phyloP scores from a whole-genome alignment of 1,284 basidiomycete species.

The Pterula multifida region DNA sequence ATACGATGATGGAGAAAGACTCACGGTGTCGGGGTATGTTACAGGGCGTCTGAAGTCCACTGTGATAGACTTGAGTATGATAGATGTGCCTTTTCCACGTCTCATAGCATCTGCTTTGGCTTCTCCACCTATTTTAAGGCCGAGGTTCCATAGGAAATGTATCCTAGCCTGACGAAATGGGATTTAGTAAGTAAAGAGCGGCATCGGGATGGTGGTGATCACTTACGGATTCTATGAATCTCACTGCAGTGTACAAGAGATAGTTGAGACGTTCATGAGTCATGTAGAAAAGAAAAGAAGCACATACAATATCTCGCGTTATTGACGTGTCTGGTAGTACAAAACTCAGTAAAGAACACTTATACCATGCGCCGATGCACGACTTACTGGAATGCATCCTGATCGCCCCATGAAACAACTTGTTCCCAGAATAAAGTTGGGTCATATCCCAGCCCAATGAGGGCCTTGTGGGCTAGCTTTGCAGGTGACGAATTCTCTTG shows the following conservation, averaged over 20 bases:
- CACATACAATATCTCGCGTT: conserved; percentile 57
- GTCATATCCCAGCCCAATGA: conserved; percentile 43
- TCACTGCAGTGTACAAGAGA: background rate
- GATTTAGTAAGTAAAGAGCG: background rate
- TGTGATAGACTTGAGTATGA: conserved; percentile 61
- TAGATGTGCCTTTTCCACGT: conserved; percentile 45
- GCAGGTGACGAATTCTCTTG: conserved; percentile 13
- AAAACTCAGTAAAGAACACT: background rate
- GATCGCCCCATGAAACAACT: conserved; percentile 61
- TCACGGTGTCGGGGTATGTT: conserved; percentile 58
- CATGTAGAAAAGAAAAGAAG: background rate
- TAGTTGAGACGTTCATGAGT: too few species aligned
- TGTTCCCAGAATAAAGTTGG: conserved; percentile 59
- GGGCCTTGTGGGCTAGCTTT: conserved; percentile 25
- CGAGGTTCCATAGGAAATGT: conserved; percentile 24
- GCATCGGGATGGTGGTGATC: background rate
- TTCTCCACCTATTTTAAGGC: conserved; percentile 44
- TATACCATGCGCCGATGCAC: background rate
- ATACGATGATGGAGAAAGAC: conserved; percentile 13
- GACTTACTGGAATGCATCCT: conserved; percentile 61
- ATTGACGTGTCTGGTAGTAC: conserved; percentile 58
- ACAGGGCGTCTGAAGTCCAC: conserved; percentile 57
- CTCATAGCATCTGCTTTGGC: conserved; percentile 41
- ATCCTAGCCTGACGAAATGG: conserved; percentile 1
- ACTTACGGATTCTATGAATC: conserved; percentile 1